Percentiles rank a stretch among this genome's conserved stretches.
Evolutionary conservation across 2,329 filamentous ascomycete genomes (phyloP).

Genomic region (Botrytis deweyae): DNA sequence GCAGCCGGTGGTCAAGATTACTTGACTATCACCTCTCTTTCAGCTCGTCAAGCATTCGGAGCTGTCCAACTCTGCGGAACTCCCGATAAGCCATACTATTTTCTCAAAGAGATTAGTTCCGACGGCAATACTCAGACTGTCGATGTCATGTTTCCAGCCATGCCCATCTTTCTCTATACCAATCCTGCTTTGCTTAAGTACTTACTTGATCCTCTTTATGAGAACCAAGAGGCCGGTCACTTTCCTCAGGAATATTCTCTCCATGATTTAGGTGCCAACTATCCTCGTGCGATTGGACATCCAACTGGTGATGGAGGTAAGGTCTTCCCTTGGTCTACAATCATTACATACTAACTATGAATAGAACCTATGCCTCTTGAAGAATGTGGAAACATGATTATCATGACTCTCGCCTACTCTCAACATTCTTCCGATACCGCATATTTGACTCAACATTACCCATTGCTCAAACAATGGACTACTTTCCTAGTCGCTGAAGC

Average conservation of each 20-base stretch:
- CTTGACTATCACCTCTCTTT: constrained; percentile 71
- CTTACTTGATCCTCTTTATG: constrained; percentile 61
- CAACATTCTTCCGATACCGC: constrained; percentile 53
- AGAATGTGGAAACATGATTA: constrained; percentile 80
- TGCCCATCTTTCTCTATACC: constrained; percentile 79
- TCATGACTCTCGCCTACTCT: constrained; percentile 73
- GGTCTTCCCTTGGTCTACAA: neutral
- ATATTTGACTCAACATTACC: constrained; percentile 66
- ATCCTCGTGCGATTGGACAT: constrained; percentile 69
- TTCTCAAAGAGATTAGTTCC: constrained; percentile 87
- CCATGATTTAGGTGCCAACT: constrained; percentile 70
- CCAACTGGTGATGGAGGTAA: constrained; percentile 59
- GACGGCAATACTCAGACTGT: constrained; percentile 87
- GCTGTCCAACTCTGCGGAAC: constrained; percentile 73
- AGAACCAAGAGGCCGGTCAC: constrained; percentile 65
- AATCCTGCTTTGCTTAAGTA: constrained; percentile 63
- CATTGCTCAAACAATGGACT: constrained; percentile 75
- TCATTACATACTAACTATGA: neutral
- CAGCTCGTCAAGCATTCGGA: constrained; percentile 78
- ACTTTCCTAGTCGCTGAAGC: constrained; percentile 72
- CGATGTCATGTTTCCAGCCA: constrained; percentile 82
- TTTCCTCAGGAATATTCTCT: constrained; percentile 71
- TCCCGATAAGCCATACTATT: constrained; percentile 67
- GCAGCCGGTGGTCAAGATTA: constrained; percentile 72
- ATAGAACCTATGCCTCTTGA: constrained; percentile 72